Base-by-base conservation (phyloP, 169 alveolate genomes). In the Ophryocystis elektroscirrha region DNA sequence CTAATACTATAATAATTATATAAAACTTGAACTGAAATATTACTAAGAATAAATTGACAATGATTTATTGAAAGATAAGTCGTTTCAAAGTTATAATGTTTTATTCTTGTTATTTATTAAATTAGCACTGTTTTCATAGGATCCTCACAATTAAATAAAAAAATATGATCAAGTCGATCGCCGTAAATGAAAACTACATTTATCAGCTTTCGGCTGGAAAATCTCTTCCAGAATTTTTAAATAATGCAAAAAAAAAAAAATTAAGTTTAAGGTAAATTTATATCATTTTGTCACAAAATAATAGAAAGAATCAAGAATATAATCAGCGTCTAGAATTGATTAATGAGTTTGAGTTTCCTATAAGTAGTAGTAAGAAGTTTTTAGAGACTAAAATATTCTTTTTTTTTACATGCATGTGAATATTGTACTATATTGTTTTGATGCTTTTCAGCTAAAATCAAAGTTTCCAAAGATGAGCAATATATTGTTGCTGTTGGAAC, bases 401-500 rank as follows among this genome's bases (percentile, higher is more conserved):
- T n/a, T n/a, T n/a, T n/a, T 64, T 51, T 23, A 39, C 36, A 37
- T 47, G 12, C 12, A 12, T n/a, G 12, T 12, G 12, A 12, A 9
- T 12, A 12, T 20, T 12, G 49, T 42, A 9, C 46, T 9, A 39
- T 42, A 9, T 22, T 9, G 49, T 42, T 12, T 9, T 12, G 24
- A 12, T 12, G 12, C 12, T 7, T 53, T 26, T 36, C 54, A 28
- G 39, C 20, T 19, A 56, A 78, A 60, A 65, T 85, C n/a, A 53
- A 72, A 48, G 72, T 78, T 26, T 65, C 85, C 25, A 56, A 69
- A 35, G 90, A 85, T 65, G 62, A 67, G 23, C 52, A 79, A 36
- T 81, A 66, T 60, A 52, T 85, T 16, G 74, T 83, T 6, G 85
- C 90, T 16, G 61, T 76, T 28, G 86, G 89, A 32, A 54, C 64